phyloP scores from a whole-genome alignment of 2,329 filamentous ascomycete species.

The Aspergillus caelatus region DNA sequence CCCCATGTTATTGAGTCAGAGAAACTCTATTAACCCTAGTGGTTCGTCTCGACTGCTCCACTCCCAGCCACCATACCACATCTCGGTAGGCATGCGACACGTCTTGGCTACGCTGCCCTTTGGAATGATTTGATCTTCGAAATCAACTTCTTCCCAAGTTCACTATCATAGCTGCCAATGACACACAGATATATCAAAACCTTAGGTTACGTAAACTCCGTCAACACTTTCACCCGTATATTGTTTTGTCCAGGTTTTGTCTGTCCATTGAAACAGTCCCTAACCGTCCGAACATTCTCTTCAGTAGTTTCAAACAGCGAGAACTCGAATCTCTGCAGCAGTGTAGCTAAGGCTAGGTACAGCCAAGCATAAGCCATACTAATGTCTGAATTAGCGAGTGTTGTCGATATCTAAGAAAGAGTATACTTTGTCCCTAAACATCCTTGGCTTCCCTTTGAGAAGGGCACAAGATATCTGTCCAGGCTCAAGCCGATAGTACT shows the following conservation, averaged over 20 bases:
- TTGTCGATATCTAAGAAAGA: neutral
- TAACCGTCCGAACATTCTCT: constrained; percentile 31
- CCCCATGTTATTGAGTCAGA: neutral
- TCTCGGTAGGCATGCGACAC: neutral
- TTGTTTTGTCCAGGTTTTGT: constrained; percentile 13
- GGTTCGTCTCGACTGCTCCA: neutral
- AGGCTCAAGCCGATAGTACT: constrained; percentile 18
- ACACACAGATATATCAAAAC: neutral
- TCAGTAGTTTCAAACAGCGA: constrained; percentile 30
- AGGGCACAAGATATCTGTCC: constrained; percentile 28
- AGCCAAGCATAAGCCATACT: constrained; percentile 22
- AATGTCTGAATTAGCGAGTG: neutral
- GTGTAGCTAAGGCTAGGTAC: constrained; percentile 29
- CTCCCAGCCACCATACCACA: neutral
- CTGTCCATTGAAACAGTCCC: constrained; percentile 27
- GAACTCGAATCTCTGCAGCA: constrained; percentile 32
- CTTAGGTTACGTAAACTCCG: neutral
- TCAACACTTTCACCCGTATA: constrained; percentile 13
- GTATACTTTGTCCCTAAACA: constrained; percentile 33
- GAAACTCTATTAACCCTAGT: neutral
- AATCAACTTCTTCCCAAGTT: neutral
- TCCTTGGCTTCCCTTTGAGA: constrained; percentile 31
- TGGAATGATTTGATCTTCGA: neutral
- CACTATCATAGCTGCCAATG: neutral
- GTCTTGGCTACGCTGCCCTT: neutral